Evolutionary conservation across 2,329 filamentous ascomycete species (phyloP), one percentile per base, ranked within the genome.

Genomic region (Graphilbum fragrans): DNA sequence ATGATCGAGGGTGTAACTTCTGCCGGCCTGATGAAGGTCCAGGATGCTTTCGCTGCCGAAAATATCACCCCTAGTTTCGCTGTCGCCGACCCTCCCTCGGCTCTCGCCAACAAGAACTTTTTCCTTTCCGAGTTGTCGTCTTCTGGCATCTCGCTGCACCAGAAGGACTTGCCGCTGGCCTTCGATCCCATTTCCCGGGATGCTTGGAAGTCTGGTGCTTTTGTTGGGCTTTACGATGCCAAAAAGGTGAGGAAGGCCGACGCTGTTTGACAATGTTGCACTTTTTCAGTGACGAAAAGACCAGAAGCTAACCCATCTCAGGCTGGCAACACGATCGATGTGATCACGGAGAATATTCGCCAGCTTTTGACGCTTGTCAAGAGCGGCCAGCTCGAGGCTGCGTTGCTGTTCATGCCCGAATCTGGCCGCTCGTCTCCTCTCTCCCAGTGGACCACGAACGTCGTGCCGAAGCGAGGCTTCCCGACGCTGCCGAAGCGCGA

Each of bases 1-100:
- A 57, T 76, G 49, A 61, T 81, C 39, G 69, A 80, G 53, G 74
- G 77, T 52, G 62, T 72, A 58, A 67, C 64, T 17, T 50, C 61
- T 16, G 53, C 64, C 34, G 65, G 70, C 37, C 61, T 66, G 39
- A 50, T 57, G 39, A 48, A 54, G 33, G 42, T 72, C 20, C 61
- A 66, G 42, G 58, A 64, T n/a, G 60, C 65, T 8, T 58, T 68
- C 39, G 55, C 47, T 32, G 48, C 51, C 17, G 45, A 58, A 22
- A 50, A 52, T 12, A 51, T 62, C 19, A 55, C 61, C 21, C 65
- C 67, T 11, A 60, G 69, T 2, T 80, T 80, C 45, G 63, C 61
- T 7, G 66, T 70, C 44, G 53, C 57, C 27, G 67, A 67, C 37
- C 60, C 63, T 18, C 70, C 66, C 21, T 67, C 64, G 3, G 49